Conservation (phyloP, 768 basidiomycete genomes). For the Phlegmacium glaucopus region DNA sequence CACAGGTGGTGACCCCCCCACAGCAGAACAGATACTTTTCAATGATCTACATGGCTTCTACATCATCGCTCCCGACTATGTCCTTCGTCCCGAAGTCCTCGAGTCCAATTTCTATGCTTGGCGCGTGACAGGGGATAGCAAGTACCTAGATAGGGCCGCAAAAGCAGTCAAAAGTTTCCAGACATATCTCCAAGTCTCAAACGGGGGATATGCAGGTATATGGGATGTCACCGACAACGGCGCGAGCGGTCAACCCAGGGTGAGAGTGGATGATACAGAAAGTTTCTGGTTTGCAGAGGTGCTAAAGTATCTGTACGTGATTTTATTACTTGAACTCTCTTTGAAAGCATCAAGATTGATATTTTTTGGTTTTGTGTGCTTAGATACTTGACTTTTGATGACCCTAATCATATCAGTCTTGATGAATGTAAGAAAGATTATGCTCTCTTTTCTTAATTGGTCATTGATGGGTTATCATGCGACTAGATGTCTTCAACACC, state of each 20-base stretch:
- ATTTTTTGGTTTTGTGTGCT: neutral
- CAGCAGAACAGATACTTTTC: constrained; percentile 41
- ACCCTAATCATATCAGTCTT: constrained; percentile 59
- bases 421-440: constrained; percentile 46
- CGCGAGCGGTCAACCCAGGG: constrained; percentile 20
- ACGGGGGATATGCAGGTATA: constrained; percentile 53
- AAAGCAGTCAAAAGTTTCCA: constrained; percentile 58
- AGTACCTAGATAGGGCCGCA: constrained; percentile 64
- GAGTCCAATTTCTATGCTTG: constrained; percentile 82
- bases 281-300: constrained; percentile 77
- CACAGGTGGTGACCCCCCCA: constrained; percentile 44
- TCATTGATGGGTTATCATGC: neutral
- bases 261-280: constrained; percentile 54
- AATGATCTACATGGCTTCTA: constrained; percentile 64
- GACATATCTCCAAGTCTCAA: constrained; percentile 39
- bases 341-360: neutral
- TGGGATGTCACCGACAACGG: constrained; percentile 48
- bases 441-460: no score
- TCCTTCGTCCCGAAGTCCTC: constrained; percentile 75
- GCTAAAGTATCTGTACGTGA: constrained; percentile 64
- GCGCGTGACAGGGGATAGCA: constrained; percentile 65
- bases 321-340: neutral
- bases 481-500: constrained; percentile 63
- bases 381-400: constrained; percentile 73
- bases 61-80: constrained; percentile 50